Conservation (phyloP, 2,329 filamentous ascomycete genomes). For the Dactylellina drechsleri region DNA sequence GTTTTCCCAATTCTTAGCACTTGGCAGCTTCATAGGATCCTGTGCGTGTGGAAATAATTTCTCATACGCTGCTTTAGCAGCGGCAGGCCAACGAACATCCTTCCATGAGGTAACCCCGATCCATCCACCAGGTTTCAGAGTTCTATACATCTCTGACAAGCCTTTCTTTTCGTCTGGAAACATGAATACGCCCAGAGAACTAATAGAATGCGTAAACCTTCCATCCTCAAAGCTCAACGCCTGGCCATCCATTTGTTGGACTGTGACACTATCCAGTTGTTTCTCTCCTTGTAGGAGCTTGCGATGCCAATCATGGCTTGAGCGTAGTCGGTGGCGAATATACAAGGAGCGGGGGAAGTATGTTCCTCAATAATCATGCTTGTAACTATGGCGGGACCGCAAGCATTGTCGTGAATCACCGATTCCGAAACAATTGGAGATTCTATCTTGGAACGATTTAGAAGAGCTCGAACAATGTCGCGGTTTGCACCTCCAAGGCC, state of each 20-base stretch:
- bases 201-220: conserved; percentile 42
- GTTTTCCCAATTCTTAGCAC: conserved; percentile 21
- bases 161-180: conserved; percentile 44
- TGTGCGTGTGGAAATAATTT: conserved; percentile 23
- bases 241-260: conserved; percentile 40
- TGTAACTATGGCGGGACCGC: conserved; percentile 32
- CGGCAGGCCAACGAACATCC: conserved; percentile 32
- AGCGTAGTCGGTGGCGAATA: conserved; percentile 41
- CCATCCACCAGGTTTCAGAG: conserved; percentile 35
- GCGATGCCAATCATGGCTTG: conserved; percentile 40
- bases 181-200: conserved; percentile 40
- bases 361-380: conserved; percentile 6
- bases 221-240: conserved; percentile 29
- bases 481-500: conserved; percentile 32
- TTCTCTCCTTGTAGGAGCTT: conserved; percentile 10
- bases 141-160: conserved; percentile 27
- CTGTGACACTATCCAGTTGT: conserved; percentile 23
- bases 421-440: conserved; percentile 23
- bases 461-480: conserved; percentile 25
- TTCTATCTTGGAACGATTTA: conserved; percentile 3
- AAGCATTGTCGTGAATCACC: conserved; percentile 45
- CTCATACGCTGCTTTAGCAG: conserved; percentile 17
- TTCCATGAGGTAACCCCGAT: conserved; percentile 35
- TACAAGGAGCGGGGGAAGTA: conserved; percentile 7
- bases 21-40: conserved; percentile 25